Percentiles rank a stretch among this genome's conserved stretches.
Evolutionary conservation across 768 basidiomycete genomes (phyloP).

Genomic region (Coprinellus aureogranulatus): DNA sequence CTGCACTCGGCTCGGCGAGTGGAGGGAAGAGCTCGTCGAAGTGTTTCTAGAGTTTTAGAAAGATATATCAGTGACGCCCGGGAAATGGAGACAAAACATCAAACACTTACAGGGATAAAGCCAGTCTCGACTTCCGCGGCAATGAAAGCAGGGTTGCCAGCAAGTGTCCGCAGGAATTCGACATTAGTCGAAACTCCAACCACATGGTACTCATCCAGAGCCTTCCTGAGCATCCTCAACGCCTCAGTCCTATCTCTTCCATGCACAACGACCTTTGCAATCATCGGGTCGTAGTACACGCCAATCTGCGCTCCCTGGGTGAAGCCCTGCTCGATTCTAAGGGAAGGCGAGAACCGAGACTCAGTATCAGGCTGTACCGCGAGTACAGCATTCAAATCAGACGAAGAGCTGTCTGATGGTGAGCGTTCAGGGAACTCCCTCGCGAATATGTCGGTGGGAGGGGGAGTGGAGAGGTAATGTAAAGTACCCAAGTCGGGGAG

Average conservation of each 20-base stretch:
- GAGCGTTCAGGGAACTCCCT: constrained; percentile 33
- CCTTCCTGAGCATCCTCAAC: constrained; percentile 72
- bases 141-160: constrained; percentile 75
- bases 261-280: constrained; percentile 88
- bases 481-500: constrained; percentile 86
- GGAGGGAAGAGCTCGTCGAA: constrained; percentile 77
- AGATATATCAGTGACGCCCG: not conserved
- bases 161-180: constrained; percentile 78
- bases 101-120: constrained; percentile 68
- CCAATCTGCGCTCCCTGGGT: constrained; percentile 75
- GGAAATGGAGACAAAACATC: not conserved
- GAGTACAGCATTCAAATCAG: constrained; percentile 22
- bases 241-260: constrained; percentile 84
- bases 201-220: constrained; percentile 84
- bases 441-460: constrained; percentile 69
- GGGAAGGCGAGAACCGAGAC: constrained; percentile 46
- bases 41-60: constrained; percentile 85
- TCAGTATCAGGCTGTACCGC: constrained; percentile 22
- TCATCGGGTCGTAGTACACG: constrained; percentile 90
- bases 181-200: constrained; percentile 91
- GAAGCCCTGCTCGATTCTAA: constrained; percentile 92
- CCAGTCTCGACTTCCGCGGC: constrained; percentile 85
- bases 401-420: constrained; percentile 17
- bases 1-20: constrained; percentile 52
- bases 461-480: constrained; percentile 77